These are phyloP conservation scores for Sphaerulina populicola DNA, from an alignment of 2,329 filamentous ascomycete species.

Conservation along the genomic window DNA sequence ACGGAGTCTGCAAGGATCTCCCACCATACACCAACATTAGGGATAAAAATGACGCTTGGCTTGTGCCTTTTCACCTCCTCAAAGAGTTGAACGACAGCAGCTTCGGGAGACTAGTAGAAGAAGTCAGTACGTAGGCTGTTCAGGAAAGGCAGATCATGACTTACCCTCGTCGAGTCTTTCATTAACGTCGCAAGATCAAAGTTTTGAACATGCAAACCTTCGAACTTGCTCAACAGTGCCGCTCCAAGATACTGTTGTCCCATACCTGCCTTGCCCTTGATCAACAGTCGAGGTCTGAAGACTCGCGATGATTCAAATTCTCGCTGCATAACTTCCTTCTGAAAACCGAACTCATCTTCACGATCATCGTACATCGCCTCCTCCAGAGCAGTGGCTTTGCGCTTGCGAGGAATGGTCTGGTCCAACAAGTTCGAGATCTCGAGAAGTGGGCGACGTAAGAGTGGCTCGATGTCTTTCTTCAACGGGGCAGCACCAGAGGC, in stretches of 20 bases:
- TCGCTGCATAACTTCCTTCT: conserved; percentile 64
- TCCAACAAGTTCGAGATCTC: conserved; percentile 58
- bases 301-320: conserved; percentile 75
- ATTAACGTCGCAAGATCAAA: conserved; percentile 85
- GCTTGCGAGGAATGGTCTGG: conserved; percentile 71
- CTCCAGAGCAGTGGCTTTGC: conserved; percentile 79
- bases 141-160: conserved; percentile 27
- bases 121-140: conserved; percentile 19
- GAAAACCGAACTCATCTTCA: conserved; percentile 74
- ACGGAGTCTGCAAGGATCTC: conserved; percentile 54
- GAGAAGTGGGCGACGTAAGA: conserved; percentile 64
- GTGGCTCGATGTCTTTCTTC: conserved; percentile 68
- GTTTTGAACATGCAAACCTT: conserved; percentile 87
- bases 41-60: conserved; percentile 90
- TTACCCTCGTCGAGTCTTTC: conserved; percentile 64
- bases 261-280: conserved; percentile 79
- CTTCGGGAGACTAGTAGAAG: conserved; percentile 55
- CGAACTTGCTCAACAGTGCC: conserved; percentile 80
- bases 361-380: conserved; percentile 90
- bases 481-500: conserved; percentile 76
- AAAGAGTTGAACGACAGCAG: conserved; percentile 83
- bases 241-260: conserved; percentile 83
- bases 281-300: conserved; percentile 78
- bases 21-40: conserved; percentile 84
- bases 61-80: conserved; percentile 89